A percentile compares a stretch with the other conserved stretches of the same genome.
Conservation (phyloP, 352 stramenopile species). For the Globisporangium polare region DNA sequence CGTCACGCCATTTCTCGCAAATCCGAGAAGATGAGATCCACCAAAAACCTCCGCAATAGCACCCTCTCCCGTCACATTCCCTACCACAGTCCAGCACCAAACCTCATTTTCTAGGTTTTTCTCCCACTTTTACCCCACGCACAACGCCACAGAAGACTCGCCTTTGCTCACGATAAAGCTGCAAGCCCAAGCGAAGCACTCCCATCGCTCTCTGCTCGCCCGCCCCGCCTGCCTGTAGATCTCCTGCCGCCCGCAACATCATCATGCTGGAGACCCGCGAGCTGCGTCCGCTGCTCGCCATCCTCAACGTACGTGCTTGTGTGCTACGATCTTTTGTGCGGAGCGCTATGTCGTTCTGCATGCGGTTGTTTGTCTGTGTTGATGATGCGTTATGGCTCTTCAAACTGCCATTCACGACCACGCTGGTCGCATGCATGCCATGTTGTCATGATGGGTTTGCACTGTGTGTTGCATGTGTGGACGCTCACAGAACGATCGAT, state of each 20-base stretch:
- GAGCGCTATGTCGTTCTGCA: too few relatives aligned
- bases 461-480: too few relatives aligned
- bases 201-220: neutral
- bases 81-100: neutral
- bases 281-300: conserved; percentile 70
- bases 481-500: too few relatives aligned
- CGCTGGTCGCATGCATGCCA: too few relatives aligned
- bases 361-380: too few relatives aligned
- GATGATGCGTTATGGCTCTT: too few relatives aligned
- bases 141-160: conserved; percentile 19
- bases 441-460: too few relatives aligned
- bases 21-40: neutral
- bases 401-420: too few relatives aligned
- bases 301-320: conserved; percentile 68
- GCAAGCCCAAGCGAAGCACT: neutral
- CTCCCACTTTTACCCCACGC: neutral
- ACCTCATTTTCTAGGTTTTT: conserved; percentile 5
- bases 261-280: conserved; percentile 82
- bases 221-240: neutral
- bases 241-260: neutral
- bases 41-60: conserved; percentile 8
- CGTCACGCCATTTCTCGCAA: neutral
- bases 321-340: too few relatives aligned
- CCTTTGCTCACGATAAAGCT: conserved; percentile 3
- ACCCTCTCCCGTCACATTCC: neutral